These are phyloP conservation scores for Scleroderma citrinum DNA, from an alignment of 768 basidiomycete species.

Conservation along the genomic window DNA sequence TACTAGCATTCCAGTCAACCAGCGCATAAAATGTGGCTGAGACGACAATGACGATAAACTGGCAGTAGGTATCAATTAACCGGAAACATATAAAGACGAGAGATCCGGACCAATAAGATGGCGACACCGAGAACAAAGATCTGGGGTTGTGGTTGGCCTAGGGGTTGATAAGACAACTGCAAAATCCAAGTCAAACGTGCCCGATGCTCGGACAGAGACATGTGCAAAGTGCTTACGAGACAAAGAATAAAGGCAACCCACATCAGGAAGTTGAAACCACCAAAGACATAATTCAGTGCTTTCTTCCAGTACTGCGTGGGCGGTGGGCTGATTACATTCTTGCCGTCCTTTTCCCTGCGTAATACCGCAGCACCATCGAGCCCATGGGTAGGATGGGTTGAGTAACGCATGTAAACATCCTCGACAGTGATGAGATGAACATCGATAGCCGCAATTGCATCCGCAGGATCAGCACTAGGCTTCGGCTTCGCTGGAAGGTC, in stretches of 20 bases:
- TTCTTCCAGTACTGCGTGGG: constrained; percentile 44
- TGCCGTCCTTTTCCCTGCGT: constrained; percentile 35
- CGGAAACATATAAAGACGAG: no score
- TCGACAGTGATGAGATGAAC: constrained; percentile 39
- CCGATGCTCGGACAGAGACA: neutral
- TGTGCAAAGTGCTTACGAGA: constrained; percentile 30
- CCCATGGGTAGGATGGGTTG: constrained; percentile 36
- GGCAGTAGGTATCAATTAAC: constrained; percentile 9
- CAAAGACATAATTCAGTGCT: constrained; percentile 47
- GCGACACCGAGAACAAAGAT: constrained; percentile 48
- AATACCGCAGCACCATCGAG: constrained; percentile 43
- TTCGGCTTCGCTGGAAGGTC: constrained; percentile 11
- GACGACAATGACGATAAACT: constrained; percentile 38
- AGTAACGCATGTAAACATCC: constrained; percentile 40
- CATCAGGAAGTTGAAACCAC: constrained; percentile 54
- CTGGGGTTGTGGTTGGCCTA: constrained; percentile 38
- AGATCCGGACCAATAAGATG: constrained; percentile 38
- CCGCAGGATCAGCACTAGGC: constrained; percentile 30
- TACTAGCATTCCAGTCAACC: constrained; percentile 44
- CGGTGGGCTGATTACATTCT: constrained; percentile 46
- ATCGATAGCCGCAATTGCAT: constrained; percentile 41
- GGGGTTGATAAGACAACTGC: constrained; percentile 47
- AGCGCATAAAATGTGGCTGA: constrained; percentile 44
- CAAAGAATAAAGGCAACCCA: constrained; percentile 49
- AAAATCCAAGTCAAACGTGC: constrained; percentile 8